These are phyloP conservation scores for Colletotrichum liriopes DNA, from an alignment of 2,329 filamentous ascomycete genomes.

Conservation along the genomic window DNA sequence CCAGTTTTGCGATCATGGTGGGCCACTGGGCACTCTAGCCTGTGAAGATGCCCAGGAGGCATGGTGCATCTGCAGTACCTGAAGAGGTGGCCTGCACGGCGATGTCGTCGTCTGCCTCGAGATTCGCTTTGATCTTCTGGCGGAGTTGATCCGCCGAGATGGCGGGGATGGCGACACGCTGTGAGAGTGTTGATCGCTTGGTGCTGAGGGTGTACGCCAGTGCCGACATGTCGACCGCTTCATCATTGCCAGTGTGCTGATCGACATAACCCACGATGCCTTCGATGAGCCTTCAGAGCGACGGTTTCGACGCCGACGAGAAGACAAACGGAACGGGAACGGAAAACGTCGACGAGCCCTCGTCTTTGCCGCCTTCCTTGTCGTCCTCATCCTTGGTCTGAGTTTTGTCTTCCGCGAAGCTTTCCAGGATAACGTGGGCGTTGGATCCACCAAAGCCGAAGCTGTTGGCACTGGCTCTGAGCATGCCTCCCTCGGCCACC, in stretches of 20 bases:
- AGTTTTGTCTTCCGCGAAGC: too few species aligned
- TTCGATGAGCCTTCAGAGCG: not conserved
- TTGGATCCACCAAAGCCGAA: too few species aligned
- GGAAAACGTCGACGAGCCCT: not conserved
- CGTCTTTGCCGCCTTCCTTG: not conserved
- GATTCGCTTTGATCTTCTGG: not conserved
- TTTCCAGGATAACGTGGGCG: too few species aligned
- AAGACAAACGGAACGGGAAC: not conserved
- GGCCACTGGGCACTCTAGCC: conserved; percentile 52
- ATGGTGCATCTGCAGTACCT: not conserved
- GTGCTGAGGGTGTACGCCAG: not conserved
- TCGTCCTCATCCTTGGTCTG: not conserved
- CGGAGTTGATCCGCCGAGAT: not conserved
- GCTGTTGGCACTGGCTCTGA: too few species aligned
- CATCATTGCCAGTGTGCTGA: not conserved
- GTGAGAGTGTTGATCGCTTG: not conserved
- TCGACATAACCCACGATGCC: not conserved
- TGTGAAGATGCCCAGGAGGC: conserved; percentile 48
- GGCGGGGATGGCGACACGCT: conserved; percentile 2
- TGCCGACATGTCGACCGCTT: conserved; percentile 2
- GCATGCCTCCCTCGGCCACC: too few species aligned
- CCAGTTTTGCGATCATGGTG: conserved; percentile 44
- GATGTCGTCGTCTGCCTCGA: conserved; percentile 1
- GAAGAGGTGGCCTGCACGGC: conserved; percentile 1
- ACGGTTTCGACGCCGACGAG: not conserved